These are phyloP conservation scores for Pseudocercospora cruenta DNA, from an alignment of 2,329 filamentous ascomycete genomes.

Conservation along the genomic window DNA sequence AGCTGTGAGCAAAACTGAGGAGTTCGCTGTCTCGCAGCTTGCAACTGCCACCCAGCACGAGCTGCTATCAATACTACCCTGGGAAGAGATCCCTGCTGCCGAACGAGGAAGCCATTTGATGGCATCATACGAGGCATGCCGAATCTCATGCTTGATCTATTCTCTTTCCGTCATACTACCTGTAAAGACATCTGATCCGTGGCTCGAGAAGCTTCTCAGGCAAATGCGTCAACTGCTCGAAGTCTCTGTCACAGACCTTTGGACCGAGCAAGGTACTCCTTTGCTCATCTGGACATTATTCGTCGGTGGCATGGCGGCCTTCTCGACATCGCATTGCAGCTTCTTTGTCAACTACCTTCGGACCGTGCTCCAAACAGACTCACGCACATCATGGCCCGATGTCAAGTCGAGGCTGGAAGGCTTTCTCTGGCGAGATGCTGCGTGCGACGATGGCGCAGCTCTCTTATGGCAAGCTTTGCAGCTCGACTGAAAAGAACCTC, in stretches of 20 bases:
- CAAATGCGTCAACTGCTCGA: constrained; percentile 8
- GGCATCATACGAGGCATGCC: constrained; percentile 8
- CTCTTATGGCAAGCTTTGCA: constrained; percentile 14
- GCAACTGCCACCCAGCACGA: constrained; percentile 16
- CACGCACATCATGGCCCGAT: neutral
- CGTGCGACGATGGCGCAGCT: constrained; percentile 11
- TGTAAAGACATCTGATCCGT: constrained; percentile 13
- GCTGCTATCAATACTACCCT: constrained; percentile 14
- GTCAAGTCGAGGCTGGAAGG: neutral
- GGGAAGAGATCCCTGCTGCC: neutral
- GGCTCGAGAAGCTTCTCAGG: constrained; percentile 17
- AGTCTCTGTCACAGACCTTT: neutral
- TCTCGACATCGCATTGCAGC: constrained; percentile 16
- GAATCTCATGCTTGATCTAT: constrained; percentile 17
- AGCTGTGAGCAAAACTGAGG: constrained; percentile 8
- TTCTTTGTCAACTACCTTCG: constrained; percentile 12
- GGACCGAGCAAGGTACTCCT: neutral
- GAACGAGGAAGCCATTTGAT: neutral
- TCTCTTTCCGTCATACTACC: constrained; percentile 19
- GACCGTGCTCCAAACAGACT: neutral
- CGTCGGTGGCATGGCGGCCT: constrained; percentile 17
- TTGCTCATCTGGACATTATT: constrained; percentile 19
- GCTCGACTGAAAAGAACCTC: neutral
- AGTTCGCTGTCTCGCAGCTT: constrained; percentile 13
- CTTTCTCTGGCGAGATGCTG: constrained; percentile 21